Conservation (phyloP, 108 stramenopile genomes). For the Stephanodiscus triporus region DNA sequence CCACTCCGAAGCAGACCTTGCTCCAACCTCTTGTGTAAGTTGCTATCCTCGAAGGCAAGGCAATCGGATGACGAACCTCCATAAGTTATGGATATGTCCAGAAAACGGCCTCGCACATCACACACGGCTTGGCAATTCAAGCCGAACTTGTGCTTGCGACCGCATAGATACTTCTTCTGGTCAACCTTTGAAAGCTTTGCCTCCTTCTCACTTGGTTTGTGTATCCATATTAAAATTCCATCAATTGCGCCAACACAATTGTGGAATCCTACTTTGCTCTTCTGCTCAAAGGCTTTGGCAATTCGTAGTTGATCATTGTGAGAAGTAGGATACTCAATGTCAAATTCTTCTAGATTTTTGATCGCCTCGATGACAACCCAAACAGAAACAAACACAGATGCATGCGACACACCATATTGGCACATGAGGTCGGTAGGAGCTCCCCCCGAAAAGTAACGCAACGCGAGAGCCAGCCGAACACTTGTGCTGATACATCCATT, state of each 20-base stretch:
- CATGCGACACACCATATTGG: no score
- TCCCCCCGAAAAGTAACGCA: no score
- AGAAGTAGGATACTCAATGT: background rate
- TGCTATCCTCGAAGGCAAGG: background rate
- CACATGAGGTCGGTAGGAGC: no score
- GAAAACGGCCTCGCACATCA: background rate
- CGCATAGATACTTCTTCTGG: constrained; percentile 31
- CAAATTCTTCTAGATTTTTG: background rate
- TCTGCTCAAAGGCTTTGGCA: no score
- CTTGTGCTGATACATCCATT: no score
- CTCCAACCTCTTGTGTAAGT: background rate
- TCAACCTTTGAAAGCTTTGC: constrained; percentile 6
- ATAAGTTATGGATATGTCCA: constrained; percentile 6
- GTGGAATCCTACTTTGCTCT: background rate
- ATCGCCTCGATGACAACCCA: background rate
- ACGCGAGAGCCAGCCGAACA: no score
- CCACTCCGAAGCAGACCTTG: background rate
- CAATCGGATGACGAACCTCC: background rate
- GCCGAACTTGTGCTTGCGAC: constrained; percentile 42
- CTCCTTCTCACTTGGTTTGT: constrained; percentile 8
- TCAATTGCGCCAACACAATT: constrained; percentile 5
- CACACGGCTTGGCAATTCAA: constrained; percentile 13
- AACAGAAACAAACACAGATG: no score
- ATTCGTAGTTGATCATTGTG: no score
- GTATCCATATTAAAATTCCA: constrained; percentile 15